Base-by-base conservation (phyloP, 768 basidiomycete genomes). In the Serendipita sp. region DNA sequence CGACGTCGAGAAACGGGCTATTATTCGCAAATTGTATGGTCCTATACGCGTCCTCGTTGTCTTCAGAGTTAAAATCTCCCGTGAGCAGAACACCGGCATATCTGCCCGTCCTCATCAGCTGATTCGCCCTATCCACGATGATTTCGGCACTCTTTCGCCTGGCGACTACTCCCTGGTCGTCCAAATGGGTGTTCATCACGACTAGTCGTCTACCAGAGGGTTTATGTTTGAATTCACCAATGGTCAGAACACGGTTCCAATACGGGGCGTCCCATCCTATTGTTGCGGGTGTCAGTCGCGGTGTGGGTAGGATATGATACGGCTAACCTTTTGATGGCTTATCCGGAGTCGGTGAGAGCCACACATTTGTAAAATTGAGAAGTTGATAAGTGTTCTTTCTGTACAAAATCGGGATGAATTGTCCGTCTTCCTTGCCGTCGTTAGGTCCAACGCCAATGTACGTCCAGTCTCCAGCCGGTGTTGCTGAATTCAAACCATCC, bases 101-200 rank as follows among this genome's bases (percentile, higher is more conserved):
- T 38, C 32, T 60, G 8, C 34, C 34, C 11, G 56, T 34, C 8
- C 10, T n/a, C 28, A 60, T n/a, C 16, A 60, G 56, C 36, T 11
- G 8, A 38, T 60, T 60, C 28, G 56, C 35, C 16, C 56, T 23
- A 38, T 60, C 34, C 28, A 60, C 56, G 34, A 60, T 60, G 56
- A 60, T 28, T 60, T 60, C 56, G 30, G 56, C 56, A 60, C 56
- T 60, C 56, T 60, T 60, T 36, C 35, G 56, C 18, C 56, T 28
- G 16, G 56, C 56, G 16, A 60, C 56, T 28, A 60, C 56, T 10
- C 56, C 56, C n/a, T 60, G 56, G 36, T 60, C 56, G n/a, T 60
- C 56, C 56, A 60, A n/a, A 36, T 60, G 56, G 8, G 56, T 60
- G n/a, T 60, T 60, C 56, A 60, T 60, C 28, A 60, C 28, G 11